These are phyloP conservation scores for Chiua virens DNA, from an alignment of 768 basidiomycete genomes.

Conservation along the genomic window DNA sequence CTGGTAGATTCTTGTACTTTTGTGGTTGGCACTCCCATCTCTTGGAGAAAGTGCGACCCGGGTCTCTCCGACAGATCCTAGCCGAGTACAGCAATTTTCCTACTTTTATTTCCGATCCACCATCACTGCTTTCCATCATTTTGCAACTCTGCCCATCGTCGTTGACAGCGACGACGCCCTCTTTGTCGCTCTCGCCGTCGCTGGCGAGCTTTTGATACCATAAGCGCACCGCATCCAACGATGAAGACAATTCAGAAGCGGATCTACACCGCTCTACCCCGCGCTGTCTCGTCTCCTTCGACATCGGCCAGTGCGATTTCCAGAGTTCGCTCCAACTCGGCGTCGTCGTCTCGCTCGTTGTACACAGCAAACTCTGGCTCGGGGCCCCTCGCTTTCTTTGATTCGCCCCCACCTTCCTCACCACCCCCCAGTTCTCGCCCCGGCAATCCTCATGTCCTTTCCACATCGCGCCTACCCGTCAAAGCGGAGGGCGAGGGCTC, in stretches of 20 bases:
- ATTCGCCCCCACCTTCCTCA: constrained; percentile 35
- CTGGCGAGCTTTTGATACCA: constrained; percentile 8
- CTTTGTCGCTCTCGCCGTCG: background rate
- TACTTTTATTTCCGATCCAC: background rate
- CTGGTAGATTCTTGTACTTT: background rate
- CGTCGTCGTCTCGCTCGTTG: constrained; percentile 40
- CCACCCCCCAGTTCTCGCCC: constrained; percentile 43
- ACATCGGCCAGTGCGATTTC: constrained; percentile 33
- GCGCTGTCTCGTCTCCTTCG: constrained; percentile 29
- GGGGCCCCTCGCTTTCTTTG: constrained; percentile 41
- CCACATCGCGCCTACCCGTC: constrained; percentile 44
- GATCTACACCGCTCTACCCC: constrained; percentile 45
- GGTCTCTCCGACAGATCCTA: constrained; percentile 12
- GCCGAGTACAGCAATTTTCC: background rate
- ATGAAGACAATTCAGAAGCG: constrained; percentile 55
- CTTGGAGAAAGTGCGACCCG: constrained; percentile 8
- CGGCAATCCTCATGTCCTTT: constrained; percentile 37
- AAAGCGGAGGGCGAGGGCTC: constrained; percentile 49
- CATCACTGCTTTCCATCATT: background rate
- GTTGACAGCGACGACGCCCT: constrained; percentile 13
- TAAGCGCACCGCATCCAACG: constrained; percentile 39
- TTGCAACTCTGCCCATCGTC: constrained; percentile 1
- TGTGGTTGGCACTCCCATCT: background rate
- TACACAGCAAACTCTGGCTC: constrained; percentile 37
- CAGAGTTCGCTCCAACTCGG: constrained; percentile 46